Conservation (phyloP, 1,284 basidiomycete genomes). For the Exobasidium cylindrosporum region DNA sequence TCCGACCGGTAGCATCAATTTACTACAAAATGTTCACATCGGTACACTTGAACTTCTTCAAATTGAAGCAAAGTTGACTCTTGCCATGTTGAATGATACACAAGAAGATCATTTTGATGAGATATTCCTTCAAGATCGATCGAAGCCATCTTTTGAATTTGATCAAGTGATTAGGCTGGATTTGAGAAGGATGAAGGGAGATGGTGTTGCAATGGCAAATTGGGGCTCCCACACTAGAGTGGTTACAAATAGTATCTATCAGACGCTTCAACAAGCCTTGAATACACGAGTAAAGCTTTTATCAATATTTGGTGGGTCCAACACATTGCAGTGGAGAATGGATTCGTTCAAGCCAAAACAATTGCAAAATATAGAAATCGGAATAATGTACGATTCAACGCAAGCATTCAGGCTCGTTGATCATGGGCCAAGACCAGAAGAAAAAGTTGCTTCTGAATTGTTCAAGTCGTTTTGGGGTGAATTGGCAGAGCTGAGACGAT, state of each 20-base stretch:
- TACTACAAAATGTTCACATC: slow-evolving; percentile 59
- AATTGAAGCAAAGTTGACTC: slow-evolving; percentile 43
- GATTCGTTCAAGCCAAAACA: slow-evolving; percentile 22
- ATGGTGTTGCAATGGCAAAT: slow-evolving; percentile 19
- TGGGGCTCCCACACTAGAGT: slow-evolving; percentile 27
- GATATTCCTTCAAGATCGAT: slow-evolving; percentile 64
- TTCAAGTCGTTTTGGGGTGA: slow-evolving; percentile 89
- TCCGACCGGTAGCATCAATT: slow-evolving; percentile 72
- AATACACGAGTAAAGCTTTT: slow-evolving; percentile 19
- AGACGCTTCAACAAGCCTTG: slow-evolving; percentile 30
- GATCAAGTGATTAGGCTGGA: slow-evolving; percentile 53
- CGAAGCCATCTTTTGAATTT: slow-evolving; percentile 47
- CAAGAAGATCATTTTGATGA: slow-evolving; percentile 68
- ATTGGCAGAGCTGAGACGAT: slow-evolving; percentile 88
- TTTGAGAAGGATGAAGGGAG: slow-evolving; percentile 12
- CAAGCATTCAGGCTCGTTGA: slow-evolving; percentile 52
- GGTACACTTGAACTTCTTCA: slow-evolving; percentile 69
- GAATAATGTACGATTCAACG: slow-evolving; percentile 32
- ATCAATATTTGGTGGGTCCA: neutral
- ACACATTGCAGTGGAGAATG: slow-evolving; percentile 22
- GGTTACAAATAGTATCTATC: neutral
- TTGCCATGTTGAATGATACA: slow-evolving; percentile 48
- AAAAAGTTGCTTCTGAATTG: slow-evolving; percentile 58
- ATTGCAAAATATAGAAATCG: slow-evolving; percentile 36
- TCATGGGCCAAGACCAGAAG: slow-evolving; percentile 60